Evolutionary conservation across 306 rosid species (phyloP).

Genomic region (Quercus alba): DNA sequence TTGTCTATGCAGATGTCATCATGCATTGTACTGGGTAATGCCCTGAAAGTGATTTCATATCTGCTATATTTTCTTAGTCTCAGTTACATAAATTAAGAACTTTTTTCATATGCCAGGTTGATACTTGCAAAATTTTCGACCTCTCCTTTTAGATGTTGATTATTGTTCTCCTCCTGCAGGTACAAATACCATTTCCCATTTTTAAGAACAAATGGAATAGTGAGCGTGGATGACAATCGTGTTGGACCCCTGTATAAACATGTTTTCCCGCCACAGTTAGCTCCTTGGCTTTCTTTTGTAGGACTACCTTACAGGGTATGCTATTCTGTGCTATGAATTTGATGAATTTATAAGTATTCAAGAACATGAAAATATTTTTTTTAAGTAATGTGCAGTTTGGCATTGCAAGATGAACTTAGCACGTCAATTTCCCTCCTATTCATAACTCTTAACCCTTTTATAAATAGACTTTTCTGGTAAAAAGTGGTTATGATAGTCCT

Average conservation of each 20-base stretch:
- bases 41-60: background rate
- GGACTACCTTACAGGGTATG: constrained; percentile 11
- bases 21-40: constrained; percentile 28
- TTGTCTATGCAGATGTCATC: constrained; percentile 9
- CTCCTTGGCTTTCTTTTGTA: constrained; percentile 26
- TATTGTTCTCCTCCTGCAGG: background rate
- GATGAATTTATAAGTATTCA: background rate
- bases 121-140: background rate
- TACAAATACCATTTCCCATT: constrained; percentile 23
- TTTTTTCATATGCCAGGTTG: background rate
- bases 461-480: background rate
- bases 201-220: constrained; percentile 23
- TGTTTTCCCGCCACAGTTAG: constrained; percentile 17
- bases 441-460: background rate
- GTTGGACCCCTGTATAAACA: constrained; percentile 21
- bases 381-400: background rate
- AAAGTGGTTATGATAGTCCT: background rate
- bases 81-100: too few species aligned
- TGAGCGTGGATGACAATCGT: constrained; percentile 19
- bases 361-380: background rate
- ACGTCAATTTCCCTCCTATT: background rate
- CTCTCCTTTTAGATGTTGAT: background rate
- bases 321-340: background rate
- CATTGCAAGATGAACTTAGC: background rate
- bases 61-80: too few species aligned